These are phyloP conservation scores for Schizopora paradoxa DNA, from an alignment of 1,284 basidiomycete species.

Conservation along the genomic window DNA sequence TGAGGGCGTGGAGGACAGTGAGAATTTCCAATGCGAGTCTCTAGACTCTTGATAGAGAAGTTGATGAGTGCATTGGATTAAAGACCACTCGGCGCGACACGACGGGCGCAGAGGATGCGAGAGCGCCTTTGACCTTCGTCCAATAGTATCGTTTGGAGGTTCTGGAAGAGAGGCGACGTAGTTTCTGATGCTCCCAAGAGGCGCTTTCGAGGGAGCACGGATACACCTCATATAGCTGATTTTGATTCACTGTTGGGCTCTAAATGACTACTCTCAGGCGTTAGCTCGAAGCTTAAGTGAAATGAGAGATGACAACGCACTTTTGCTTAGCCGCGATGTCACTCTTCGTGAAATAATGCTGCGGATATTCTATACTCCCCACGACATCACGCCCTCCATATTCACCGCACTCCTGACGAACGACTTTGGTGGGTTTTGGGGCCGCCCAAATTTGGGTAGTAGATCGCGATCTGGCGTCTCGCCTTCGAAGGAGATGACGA, in stretches of 20 bases:
- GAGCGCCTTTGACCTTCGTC: conserved; percentile 35
- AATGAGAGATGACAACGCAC: conserved; percentile 39
- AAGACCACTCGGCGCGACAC: conserved; percentile 33
- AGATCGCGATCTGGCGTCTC: conserved; percentile 64
- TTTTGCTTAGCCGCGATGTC: conserved; percentile 67
- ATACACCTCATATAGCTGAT: conserved; percentile 62
- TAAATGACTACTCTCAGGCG: conserved; percentile 36
- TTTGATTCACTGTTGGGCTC: conserved; percentile 57
- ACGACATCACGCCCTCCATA: conserved; percentile 82
- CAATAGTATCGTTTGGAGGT: conserved; percentile 47
- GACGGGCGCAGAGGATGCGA: conserved; percentile 36
- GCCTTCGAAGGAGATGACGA: conserved; percentile 30
- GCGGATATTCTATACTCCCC: conserved; percentile 82
- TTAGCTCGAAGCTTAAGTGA: conserved; percentile 2
- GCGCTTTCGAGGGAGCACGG: conserved; percentile 21
- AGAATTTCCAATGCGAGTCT: conserved; percentile 74
- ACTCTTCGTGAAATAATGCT: conserved; percentile 85
- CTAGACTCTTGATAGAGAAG: conserved; percentile 65
- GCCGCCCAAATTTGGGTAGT: conserved; percentile 66
- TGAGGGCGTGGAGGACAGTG: conserved; percentile 61
- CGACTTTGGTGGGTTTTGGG: conserved; percentile 69
- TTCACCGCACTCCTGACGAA: conserved; percentile 83
- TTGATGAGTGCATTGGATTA: conserved; percentile 33
- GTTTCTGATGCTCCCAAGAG: conserved; percentile 41
- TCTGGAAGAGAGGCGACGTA: conserved; percentile 76